Conservation (phyloP, 192 early-diverging fungal species). For the Diversispora eburnea region DNA sequence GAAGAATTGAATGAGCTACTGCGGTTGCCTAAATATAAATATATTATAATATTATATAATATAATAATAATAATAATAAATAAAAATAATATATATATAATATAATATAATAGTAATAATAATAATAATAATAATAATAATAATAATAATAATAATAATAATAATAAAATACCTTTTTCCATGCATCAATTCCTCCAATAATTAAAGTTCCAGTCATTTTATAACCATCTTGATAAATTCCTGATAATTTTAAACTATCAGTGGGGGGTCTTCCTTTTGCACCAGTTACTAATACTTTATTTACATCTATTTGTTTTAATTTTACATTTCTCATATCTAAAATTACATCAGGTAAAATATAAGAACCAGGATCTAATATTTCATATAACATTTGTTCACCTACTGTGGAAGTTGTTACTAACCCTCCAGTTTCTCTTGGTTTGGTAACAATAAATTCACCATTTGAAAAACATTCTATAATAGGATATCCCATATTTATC, state of each 20-base stretch:
- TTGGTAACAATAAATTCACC: constrained; percentile 61
- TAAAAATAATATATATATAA: constrained; percentile 17
- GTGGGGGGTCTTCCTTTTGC: constrained; percentile 59
- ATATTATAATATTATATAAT: neutral
- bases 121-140: neutral
- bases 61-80: neutral
- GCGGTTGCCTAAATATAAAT: constrained; percentile 37
- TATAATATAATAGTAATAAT: neutral
- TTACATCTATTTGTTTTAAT: constrained; percentile 47
- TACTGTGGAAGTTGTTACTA: constrained; percentile 56
- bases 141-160: neutral
- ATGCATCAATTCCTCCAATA: constrained; percentile 60
- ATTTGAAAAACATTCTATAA: constrained; percentile 53
- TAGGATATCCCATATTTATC: constrained; percentile 66
- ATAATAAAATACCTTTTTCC: constrained; percentile 41
- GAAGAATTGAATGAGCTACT: constrained; percentile 55
- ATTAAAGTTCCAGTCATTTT: constrained; percentile 56
- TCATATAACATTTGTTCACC: constrained; percentile 66
- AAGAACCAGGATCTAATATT: constrained; percentile 60
- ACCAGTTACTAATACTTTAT: constrained; percentile 58
- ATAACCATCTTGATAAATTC: constrained; percentile 58
- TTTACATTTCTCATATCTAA: constrained; percentile 58
- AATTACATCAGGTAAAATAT: constrained; percentile 63
- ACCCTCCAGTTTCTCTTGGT: constrained; percentile 57
- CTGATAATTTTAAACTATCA: constrained; percentile 56